Evolutionary conservation across 2,329 filamentous ascomycete species (phyloP), one percentile per base, ranked within the genome.

Genomic region (Venturiaceae sp.): DNA sequence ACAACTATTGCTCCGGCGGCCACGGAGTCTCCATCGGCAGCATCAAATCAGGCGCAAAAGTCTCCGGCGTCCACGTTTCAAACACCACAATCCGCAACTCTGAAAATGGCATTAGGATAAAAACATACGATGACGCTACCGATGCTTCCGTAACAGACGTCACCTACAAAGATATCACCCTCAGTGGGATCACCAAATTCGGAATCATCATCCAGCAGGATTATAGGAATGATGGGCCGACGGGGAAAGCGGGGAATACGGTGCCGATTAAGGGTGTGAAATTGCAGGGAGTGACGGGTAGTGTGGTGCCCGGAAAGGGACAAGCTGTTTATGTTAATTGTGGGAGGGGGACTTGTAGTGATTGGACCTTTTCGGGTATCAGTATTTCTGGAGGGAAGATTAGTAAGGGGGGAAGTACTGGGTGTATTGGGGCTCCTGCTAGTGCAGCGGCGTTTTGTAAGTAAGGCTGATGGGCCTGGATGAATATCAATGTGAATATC

Each of bases 21-120:
- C 80, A 82, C 66, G 82, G 81, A 55, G 71, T 85, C 21, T 80
- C 77, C 58, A 82, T 85, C 63, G 80, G 81, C 53, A 81, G 78
- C 4, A 78, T 84, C 16, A 53, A 53, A n/a, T 1, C 2, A 11
- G 80, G 81, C 44, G 78, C 78, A 13, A 66, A 64, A 63, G 52
- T 53, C n/a, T 32, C n/a, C 6, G 52, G 52, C 34, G 52, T 19
- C n/a, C 13, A 21, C 3, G 32, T 53, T n/a, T 5, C 19, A 39
- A 52, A 52, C 19, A 81, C 81, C 68, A 70, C 65, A 7, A 79
- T 83, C 28, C 64, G 71, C 19, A 69, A 81, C 1, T 64, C 73
- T 0, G 68, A 76, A 55, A 82, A 83, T 66, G 82, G 80, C 57
- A 72, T 83, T 54, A 80, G 81, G 60, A 77, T 84, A 71, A 85